Conservation (phyloP, 495 filamentous ascomycete species). For the Elaphomyces granulatus region DNA sequence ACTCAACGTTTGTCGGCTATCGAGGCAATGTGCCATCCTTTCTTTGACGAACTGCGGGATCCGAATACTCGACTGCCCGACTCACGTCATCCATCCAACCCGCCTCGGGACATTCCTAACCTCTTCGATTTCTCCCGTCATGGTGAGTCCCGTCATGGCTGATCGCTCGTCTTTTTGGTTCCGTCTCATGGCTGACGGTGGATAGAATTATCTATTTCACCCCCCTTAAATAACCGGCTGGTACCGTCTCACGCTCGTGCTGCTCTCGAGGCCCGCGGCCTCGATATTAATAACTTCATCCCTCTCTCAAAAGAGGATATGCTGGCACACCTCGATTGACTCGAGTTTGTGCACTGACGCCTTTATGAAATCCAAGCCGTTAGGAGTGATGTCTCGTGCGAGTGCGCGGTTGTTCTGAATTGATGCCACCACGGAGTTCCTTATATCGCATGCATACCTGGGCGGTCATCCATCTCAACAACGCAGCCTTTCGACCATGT, state of each 20-base stretch:
- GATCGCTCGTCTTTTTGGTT: too few relatives aligned
- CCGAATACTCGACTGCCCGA: conserved; percentile 79
- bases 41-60: conserved; percentile 94
- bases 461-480: conserved; percentile 17
- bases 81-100: conserved; percentile 70
- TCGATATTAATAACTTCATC: conserved; percentile 89
- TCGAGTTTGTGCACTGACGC: conserved; percentile 16
- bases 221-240: conserved; percentile 70
- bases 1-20: conserved; percentile 88
- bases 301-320: conserved; percentile 87
- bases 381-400: conserved; percentile 17
- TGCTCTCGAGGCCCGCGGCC: conserved; percentile 55
- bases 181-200: conserved; percentile 10
- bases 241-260: conserved; percentile 72
- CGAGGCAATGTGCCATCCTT: conserved; percentile 95
- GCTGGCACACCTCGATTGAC: conserved; percentile 95
- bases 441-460: conserved; percentile 21
- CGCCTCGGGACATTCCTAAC: conserved; percentile 63
- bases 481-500: conserved; percentile 10
- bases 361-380: conserved; percentile 30
- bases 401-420: conserved; percentile 19
- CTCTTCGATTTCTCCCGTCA: conserved; percentile 92
- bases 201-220: conserved; percentile 86
- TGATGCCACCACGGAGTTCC: conserved; percentile 21
- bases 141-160: conserved; percentile 42